Evolutionary conservation across 805 yeast genomes (phyloP).

Genomic region (Zygosaccharomyces lentus): DNA sequence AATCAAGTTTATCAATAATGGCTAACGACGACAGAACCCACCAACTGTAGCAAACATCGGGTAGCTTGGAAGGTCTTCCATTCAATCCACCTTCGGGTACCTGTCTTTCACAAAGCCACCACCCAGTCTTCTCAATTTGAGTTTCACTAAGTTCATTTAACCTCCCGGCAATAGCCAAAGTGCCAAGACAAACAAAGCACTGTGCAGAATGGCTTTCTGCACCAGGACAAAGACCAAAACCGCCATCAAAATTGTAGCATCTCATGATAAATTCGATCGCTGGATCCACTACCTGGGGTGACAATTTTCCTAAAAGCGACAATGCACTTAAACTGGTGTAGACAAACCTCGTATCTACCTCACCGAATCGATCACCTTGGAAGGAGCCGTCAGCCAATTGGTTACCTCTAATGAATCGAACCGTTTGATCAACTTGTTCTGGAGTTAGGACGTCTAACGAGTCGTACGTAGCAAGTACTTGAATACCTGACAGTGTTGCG

Average conservation of each 20-base stretch:
- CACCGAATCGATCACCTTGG: slow-evolving; percentile 89
- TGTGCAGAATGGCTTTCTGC: slow-evolving; percentile 95
- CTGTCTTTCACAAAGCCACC: slow-evolving; percentile 94
- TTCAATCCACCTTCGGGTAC: slow-evolving; percentile 82
- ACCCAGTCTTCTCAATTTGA: slow-evolving; percentile 48
- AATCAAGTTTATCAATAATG: slow-evolving; percentile 59
- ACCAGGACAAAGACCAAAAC: slow-evolving; percentile 89
- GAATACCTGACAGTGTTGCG: slow-evolving; percentile 82
- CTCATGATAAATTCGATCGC: slow-evolving; percentile 60
- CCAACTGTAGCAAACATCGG: slow-evolving; percentile 98
- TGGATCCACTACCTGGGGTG: slow-evolving; percentile 49
- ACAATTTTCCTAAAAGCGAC: slow-evolving; percentile 61
- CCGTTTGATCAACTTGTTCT: slow-evolving; percentile 33
- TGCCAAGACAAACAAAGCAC: slow-evolving; percentile 78
- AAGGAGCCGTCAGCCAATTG: slow-evolving; percentile 61
- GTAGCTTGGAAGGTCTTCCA: slow-evolving; percentile 92
- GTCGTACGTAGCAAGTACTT: slow-evolving; percentile 65
- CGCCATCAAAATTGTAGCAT: slow-evolving; percentile 93
- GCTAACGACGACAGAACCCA: slow-evolving; percentile 85
- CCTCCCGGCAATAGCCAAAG: slow-evolving; percentile 62
- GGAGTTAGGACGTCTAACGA: slow-evolving; percentile 44
- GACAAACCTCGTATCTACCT: slow-evolving; percentile 86
- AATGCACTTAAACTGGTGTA: slow-evolving; percentile 76
- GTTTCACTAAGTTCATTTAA: slow-evolving; percentile 44
- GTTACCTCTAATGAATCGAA: slow-evolving; percentile 37